Conservation (phyloP, 1,139 yeast genomes). For the Candida tropicalis region DNA sequence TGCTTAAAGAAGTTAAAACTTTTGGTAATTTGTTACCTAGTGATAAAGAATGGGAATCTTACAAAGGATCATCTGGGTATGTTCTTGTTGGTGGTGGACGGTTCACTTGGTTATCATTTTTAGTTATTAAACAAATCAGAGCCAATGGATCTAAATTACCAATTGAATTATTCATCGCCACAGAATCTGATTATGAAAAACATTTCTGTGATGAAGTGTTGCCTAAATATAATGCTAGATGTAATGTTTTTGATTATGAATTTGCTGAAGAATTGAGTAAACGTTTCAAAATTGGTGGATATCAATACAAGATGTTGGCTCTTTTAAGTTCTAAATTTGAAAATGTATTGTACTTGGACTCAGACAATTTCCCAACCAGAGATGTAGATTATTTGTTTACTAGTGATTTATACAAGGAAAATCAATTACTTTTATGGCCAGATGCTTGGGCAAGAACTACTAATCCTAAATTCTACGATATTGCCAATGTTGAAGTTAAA, state of each 20-base stretch:
- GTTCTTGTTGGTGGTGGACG: constrained; percentile 49
- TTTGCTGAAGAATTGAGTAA: constrained; percentile 26
- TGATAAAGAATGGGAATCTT: constrained; percentile 40
- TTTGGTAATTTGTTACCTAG: constrained; percentile 39
- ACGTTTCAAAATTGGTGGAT: constrained; percentile 51
- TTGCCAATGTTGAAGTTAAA: constrained; percentile 41
- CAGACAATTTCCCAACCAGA: constrained; percentile 64
- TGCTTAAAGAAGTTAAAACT: constrained; percentile 36
- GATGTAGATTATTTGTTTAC: constrained; percentile 55
- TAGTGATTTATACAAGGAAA: constrained; percentile 39
- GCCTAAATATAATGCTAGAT: constrained; percentile 55
- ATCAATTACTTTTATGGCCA: constrained; percentile 53
- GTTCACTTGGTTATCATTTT: constrained; percentile 47
- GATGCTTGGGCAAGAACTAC: constrained; percentile 55
- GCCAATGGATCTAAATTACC: constrained; percentile 43
- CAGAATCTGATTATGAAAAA: constrained; percentile 48
- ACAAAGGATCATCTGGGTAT: constrained; percentile 41
- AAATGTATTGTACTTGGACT: constrained; percentile 62
- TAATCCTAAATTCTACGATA: constrained; percentile 48
- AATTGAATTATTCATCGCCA: constrained; percentile 55
- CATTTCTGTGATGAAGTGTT: constrained; percentile 55
- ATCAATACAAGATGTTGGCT: constrained; percentile 66
- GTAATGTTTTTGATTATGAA: constrained; percentile 48
- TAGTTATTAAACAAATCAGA: constrained; percentile 46
- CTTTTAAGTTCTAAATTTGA: constrained; percentile 60